Percentiles rank a stretch among this genome's conserved stretches.
Conservation (phyloP, 2,329 filamentous ascomycete genomes). For the Penicillium decumbens region DNA sequence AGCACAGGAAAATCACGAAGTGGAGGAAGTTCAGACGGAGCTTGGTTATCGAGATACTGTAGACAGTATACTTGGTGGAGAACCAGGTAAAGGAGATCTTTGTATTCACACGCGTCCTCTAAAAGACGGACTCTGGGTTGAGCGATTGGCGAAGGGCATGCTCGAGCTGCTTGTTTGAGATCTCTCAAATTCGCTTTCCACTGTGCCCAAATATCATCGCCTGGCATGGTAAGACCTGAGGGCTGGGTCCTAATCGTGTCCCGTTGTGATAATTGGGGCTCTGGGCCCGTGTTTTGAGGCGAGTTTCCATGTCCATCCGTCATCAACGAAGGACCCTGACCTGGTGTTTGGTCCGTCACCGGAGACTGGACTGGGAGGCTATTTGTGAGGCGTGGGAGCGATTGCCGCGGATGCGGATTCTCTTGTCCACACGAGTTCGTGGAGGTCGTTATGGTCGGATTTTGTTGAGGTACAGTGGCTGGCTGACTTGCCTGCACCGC, state of each 20-base stretch:
- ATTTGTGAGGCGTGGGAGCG: neutral
- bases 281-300: neutral
- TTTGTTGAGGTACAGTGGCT: neutral
- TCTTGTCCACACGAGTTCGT: neutral
- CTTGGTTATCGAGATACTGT: constrained; percentile 40
- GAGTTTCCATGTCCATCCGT: neutral
- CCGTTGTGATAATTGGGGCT: neutral
- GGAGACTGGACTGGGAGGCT: neutral
- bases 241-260: neutral
- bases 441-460: neutral
- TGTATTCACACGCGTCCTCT: constrained; percentile 49
- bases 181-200: constrained; percentile 5
- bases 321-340: neutral
- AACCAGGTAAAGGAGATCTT: constrained; percentile 61
- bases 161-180: neutral
- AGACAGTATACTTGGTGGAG: constrained; percentile 63
- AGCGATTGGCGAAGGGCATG: constrained; percentile 18
- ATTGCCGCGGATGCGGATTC: neutral
- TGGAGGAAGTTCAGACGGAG: constrained; percentile 17
- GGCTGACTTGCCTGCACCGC: constrained; percentile 1
- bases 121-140: constrained; percentile 52
- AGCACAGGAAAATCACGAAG: constrained; percentile 32
- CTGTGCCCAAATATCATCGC: constrained; percentile 7
- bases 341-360: neutral
- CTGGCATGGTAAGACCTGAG: neutral